phyloP scores from a whole-genome alignment of 2,329 filamentous ascomycete genomes.

The Pseudocercospora fuligena region DNA sequence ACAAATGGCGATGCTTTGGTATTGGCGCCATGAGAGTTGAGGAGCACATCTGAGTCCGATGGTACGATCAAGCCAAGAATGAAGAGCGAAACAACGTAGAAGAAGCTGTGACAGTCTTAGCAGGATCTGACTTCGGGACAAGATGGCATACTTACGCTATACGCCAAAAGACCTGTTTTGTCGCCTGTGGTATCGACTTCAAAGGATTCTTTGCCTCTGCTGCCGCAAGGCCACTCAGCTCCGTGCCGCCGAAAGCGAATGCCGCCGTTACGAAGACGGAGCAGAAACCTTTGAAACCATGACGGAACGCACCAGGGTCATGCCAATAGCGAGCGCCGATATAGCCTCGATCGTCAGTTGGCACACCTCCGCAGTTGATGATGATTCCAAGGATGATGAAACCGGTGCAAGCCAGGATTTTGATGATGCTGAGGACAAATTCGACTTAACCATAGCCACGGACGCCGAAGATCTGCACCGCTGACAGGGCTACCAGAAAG shows the following conservation, averaged over 20 bases:
- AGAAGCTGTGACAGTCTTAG: slow-evolving; percentile 22
- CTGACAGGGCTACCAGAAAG: slow-evolving; percentile 75
- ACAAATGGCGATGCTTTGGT: slow-evolving; percentile 64
- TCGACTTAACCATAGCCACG: slow-evolving; percentile 48
- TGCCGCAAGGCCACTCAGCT: slow-evolving; percentile 69
- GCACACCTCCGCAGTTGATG: slow-evolving; percentile 62
- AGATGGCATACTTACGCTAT: slow-evolving; percentile 23
- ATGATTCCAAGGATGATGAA: slow-evolving; percentile 67
- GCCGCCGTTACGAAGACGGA: slow-evolving; percentile 67
- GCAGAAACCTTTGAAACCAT: slow-evolving; percentile 78
- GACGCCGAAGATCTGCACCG: slow-evolving; percentile 87
- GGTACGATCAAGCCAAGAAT: slow-evolving; percentile 39
- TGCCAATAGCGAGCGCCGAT: slow-evolving; percentile 61
- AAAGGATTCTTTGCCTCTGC: slow-evolving; percentile 65
- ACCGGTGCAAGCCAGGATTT: slow-evolving; percentile 82
- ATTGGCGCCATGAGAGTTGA: slow-evolving; percentile 35
- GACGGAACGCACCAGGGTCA: slow-evolving; percentile 80
- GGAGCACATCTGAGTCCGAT: slow-evolving; percentile 35
- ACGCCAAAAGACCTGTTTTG: slow-evolving; percentile 40
- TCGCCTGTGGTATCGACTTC: slow-evolving; percentile 46
- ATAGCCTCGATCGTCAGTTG: slow-evolving; percentile 39
- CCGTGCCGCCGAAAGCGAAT: slow-evolving; percentile 66
- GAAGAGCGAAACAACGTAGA: slow-evolving; percentile 39
- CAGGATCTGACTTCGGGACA: neutral
- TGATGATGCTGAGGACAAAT: slow-evolving; percentile 61